Base-by-base conservation (phyloP, 768 basidiomycete genomes). In the Lyophyllum decastes region DNA sequence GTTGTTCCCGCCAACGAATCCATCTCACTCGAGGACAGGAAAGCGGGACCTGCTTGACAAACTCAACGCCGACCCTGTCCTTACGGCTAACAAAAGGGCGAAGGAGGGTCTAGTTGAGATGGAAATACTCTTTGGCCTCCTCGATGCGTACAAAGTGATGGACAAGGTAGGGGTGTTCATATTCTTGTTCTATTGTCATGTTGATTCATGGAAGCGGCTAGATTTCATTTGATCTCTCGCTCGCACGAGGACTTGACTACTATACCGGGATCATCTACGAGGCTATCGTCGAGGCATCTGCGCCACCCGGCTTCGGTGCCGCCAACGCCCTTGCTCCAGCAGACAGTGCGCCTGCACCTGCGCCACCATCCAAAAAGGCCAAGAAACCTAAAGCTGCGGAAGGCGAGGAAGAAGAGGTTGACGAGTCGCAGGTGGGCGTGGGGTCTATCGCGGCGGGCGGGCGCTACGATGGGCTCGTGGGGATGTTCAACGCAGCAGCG, bases 361-460 rank as follows among this genome's bases (percentile, higher is more conserved):
- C 73, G 2, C n/a, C 40, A 12, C 3, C 16, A 21, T 16, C 52
- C 16, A 73, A 76, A 48, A 67, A 70, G 52, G 59, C 75, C 17
- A 83, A 83, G 67, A 84, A 84, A 64, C 59, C 76, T 27, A 78
- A 78, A 52, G 54, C 69, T 17, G 74, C 75, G 19, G 78, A 68
- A 30, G 72, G 69, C 16, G 88, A 86, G 17, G 88, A 92, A 33
- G 88, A 93, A 52, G 96, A 95, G 64, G 76, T 94, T 35, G 96
- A 98, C 72, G 96, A 98, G 70, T 90, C 92, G 1, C 83, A 88
- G 63, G 87, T 98, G 38, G 97, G 97, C 19, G 94, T 98, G 2
- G 97, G 97, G n/a, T 97, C 95, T 14, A 96, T 99, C 70, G 97
- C 95, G n/a, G 97, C 92, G 1, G 97, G 97, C 11, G 97, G 97